Evolutionary conservation across 2,329 filamentous ascomycete species (phyloP).

Genomic region (Tolypocladium nubicola): DNA sequence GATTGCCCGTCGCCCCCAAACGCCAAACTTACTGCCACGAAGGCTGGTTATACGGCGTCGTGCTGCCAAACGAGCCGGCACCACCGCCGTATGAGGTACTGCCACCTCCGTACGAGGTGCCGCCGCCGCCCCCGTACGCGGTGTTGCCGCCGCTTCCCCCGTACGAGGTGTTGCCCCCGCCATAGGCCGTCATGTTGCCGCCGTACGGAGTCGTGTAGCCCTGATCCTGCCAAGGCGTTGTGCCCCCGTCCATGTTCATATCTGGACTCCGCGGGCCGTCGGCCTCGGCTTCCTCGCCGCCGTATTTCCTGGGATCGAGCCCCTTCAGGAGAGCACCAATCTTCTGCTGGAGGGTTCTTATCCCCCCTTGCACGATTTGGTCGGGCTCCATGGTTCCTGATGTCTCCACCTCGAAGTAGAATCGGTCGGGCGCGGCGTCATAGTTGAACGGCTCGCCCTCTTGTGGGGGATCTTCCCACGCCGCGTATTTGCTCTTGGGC

Average conservation of each 20-base stretch:
- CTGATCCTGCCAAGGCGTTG: conserved; percentile 47
- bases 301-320: conserved; percentile 34
- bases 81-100: conserved; percentile 57
- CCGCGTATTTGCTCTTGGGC: conserved; percentile 73
- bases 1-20: neutral
- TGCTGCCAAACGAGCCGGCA: conserved; percentile 30
- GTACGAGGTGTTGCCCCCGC: conserved; percentile 58
- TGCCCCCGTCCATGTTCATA: conserved; percentile 46
- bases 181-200: conserved; percentile 47
- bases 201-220: conserved; percentile 63
- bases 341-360: conserved; percentile 82
- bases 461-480: conserved; percentile 67
- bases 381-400: conserved; percentile 84
- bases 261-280: conserved; percentile 58
- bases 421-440: conserved; percentile 70
- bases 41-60: conserved; percentile 35
- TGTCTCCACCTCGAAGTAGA: conserved; percentile 91
- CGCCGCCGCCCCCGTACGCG: conserved; percentile 50
- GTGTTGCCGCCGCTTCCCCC: conserved; percentile 27
- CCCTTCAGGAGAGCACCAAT: conserved; percentile 66
- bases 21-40: conserved; percentile 31
- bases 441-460: conserved; percentile 87
- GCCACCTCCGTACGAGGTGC: conserved; percentile 23
- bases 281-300: conserved; percentile 48
- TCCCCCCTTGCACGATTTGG: conserved; percentile 77